phyloP scores from a whole-genome alignment of 1,139 yeast species.

The Suhomyces terraborum region DNA sequence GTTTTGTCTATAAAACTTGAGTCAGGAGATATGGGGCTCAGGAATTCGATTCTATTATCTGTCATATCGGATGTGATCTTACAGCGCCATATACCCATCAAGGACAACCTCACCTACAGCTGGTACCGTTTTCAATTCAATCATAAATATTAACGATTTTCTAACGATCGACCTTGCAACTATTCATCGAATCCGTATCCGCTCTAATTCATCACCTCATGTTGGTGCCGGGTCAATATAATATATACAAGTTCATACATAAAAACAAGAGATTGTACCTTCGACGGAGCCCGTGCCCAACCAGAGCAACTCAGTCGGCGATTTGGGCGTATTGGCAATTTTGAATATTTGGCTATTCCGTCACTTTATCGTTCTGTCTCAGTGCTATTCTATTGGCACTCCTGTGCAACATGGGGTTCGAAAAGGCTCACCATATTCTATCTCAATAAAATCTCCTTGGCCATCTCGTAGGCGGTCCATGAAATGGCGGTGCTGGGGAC shows the following conservation, averaged over 20 bases:
- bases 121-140: not conserved
- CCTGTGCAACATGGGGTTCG: constrained; percentile 1
- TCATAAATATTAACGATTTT: not conserved
- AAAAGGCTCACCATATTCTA: constrained; percentile 1
- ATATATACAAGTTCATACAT: constrained; percentile 14
- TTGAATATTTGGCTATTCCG: no score
- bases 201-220: not conserved
- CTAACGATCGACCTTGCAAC: not conserved
- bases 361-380: not conserved
- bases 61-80: no score
- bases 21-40: no score
- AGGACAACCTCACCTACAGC: no score
- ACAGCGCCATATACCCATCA: no score
- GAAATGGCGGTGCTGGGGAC: constrained; percentile 97
- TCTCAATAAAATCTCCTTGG: constrained; percentile 62
- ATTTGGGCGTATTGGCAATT: no score
- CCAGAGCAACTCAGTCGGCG: constrained; percentile 1
- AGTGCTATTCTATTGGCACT: constrained; percentile 2
- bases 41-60: no score
- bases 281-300: not conserved
- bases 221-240: constrained; percentile 4
- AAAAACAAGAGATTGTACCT: constrained; percentile 1
- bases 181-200: not conserved
- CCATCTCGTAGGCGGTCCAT: constrained; percentile 99
- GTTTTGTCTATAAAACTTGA: no score